These are phyloP conservation scores for Penicillium hesseltinei DNA, from an alignment of 2,329 filamentous ascomycete species.

Conservation along the genomic window DNA sequence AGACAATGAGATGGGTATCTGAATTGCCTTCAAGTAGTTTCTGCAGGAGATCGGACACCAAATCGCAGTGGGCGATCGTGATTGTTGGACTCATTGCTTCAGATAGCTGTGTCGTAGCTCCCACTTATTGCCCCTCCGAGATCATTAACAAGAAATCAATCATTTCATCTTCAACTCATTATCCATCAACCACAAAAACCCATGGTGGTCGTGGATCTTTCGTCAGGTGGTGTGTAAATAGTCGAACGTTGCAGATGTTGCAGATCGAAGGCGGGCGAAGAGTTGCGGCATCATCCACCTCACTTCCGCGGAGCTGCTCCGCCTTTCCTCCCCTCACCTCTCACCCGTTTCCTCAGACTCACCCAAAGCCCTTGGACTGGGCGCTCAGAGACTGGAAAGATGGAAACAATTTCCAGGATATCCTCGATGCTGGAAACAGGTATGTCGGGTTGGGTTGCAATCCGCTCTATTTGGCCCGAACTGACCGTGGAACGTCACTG, in stretches of 20 bases:
- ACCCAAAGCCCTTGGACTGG: constrained; percentile 20
- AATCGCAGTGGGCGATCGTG: constrained; percentile 50
- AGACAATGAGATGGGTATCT: constrained; percentile 67
- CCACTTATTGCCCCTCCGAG: background rate
- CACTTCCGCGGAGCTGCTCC: constrained; percentile 19
- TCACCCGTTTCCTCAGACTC: constrained; percentile 9
- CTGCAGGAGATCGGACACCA: constrained; percentile 56
- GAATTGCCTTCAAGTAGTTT: constrained; percentile 59
- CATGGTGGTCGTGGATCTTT: background rate
- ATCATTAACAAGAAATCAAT: background rate
- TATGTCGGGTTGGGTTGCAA: constrained; percentile 44
- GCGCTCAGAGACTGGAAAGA: constrained; percentile 42
- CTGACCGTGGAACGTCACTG: constrained; percentile 21
- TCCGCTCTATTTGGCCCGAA: constrained; percentile 6
- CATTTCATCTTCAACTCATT: background rate
- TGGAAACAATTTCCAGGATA: constrained; percentile 96
- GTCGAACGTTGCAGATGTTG: constrained; percentile 3
- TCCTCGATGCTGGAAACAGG: constrained; percentile 93
- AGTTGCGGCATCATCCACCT: constrained; percentile 6
- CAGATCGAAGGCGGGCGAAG: constrained; percentile 8
- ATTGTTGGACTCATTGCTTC: constrained; percentile 19
- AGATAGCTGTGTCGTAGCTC: background rate
- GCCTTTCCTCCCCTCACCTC: constrained; percentile 23
- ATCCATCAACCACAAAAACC: background rate
- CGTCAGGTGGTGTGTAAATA: background rate